These are phyloP conservation scores for Proliferodiscus dingleyae DNA, from an alignment of 2,329 filamentous ascomycete species.

Conservation along the genomic window DNA sequence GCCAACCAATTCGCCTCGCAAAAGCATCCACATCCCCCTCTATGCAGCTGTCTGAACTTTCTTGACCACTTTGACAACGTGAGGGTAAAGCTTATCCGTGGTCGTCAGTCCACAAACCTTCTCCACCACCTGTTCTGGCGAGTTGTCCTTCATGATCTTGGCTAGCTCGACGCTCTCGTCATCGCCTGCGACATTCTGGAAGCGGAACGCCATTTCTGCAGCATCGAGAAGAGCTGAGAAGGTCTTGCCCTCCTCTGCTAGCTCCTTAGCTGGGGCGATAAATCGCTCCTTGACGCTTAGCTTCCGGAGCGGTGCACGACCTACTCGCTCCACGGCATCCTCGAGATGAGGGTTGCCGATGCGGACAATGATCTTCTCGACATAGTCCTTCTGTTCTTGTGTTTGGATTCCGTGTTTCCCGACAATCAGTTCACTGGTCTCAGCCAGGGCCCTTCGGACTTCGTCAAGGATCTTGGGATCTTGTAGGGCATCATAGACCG, in stretches of 20 bases:
- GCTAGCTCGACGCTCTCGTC: slow-evolving; percentile 84
- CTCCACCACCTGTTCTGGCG: slow-evolving; percentile 68
- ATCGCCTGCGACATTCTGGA: slow-evolving; percentile 90
- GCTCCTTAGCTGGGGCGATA: slow-evolving; percentile 82
- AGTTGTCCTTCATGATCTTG: slow-evolving; percentile 73
- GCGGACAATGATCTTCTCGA: slow-evolving; percentile 84
- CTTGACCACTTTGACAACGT: slow-evolving; percentile 72
- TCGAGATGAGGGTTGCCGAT: slow-evolving; percentile 92
- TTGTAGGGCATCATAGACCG: slow-evolving; percentile 81
- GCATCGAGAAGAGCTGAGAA: slow-evolving; percentile 72
- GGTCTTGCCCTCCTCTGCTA: slow-evolving; percentile 74
- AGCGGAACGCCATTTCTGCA: slow-evolving; percentile 87
- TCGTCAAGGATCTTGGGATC: slow-evolving; percentile 75
- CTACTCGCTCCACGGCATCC: slow-evolving; percentile 91
- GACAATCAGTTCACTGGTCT: slow-evolving; percentile 83
- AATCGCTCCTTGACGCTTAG: slow-evolving; percentile 93
- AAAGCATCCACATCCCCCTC: slow-evolving; percentile 5
- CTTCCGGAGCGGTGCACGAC: slow-evolving; percentile 90
- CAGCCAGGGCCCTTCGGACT: slow-evolving; percentile 73
- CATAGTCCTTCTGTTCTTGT: slow-evolving; percentile 77
- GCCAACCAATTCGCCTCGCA: slow-evolving; percentile 6
- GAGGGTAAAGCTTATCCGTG: slow-evolving; percentile 70
- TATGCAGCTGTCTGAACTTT: slow-evolving; percentile 62
- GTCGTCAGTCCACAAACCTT: slow-evolving; percentile 78
- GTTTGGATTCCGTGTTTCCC: slow-evolving; percentile 76